Evolutionary conservation across 306 rosid species (phyloP), one percentile per base, ranked within the genome.

Genomic region (Prosopis cineraria): DNA sequence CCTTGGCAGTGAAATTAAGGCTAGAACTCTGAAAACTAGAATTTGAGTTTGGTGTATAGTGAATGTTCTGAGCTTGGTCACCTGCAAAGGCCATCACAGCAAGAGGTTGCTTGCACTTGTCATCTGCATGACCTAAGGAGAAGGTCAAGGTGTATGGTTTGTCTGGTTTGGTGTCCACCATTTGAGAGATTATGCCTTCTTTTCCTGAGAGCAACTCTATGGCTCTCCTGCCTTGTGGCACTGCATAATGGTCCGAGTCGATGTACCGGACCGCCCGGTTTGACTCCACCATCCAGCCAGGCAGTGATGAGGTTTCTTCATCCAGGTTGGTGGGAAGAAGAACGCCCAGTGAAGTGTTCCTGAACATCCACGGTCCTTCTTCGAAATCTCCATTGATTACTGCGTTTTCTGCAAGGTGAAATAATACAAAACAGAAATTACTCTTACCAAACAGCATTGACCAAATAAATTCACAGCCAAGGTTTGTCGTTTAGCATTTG

Each of bases 31-130:
- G 99, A 78, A 89, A 95, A 1, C 89, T 86, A 0, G 94, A 87
- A 84, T 95, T 95, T n/a, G 99, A 93, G 78, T 93, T 80, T 3
- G 97, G 97, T 0, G 89, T 91, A 82, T 95, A 95, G 48, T 95
- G 99, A 53, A 93, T 22, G 72, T 86, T 95, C 6, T 86, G 93
- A 11, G 99, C 95, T 44, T 95, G 99, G 78, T 95, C 99, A 27
- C 97, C 99, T 0, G 97, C 99, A 55, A 91, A 93, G 40, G 97
- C 98, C 97, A 95, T 93, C 6, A 95, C 84, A 3, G 94, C 99
- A n/a, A 95, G 98, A 34, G 98, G 99, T 30, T 88, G 89, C 89
- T 90, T 91, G 93, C 99, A 95, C 33, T 93, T 92, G 87, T 95
- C 96, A 44, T 86, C 85, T 0, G 96, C 98, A 8, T 95, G 97